phyloP scores from a whole-genome alignment of 495 filamentous ascomycete species.

The Cercophora scortea region DNA sequence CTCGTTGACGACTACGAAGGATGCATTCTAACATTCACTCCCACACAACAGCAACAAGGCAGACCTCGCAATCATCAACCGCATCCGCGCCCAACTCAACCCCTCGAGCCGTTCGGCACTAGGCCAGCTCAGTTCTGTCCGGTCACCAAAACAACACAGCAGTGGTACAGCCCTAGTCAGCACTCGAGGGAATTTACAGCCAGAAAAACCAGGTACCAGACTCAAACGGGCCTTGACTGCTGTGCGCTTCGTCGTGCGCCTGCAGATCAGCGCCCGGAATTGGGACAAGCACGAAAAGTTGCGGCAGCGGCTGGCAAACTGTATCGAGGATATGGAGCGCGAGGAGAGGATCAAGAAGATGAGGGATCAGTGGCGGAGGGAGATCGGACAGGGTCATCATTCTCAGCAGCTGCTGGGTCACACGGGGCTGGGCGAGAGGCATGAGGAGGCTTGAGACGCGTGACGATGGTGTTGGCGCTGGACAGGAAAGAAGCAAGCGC shows the following conservation, averaged over 20 bases:
- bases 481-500: slow-evolving; percentile 50
- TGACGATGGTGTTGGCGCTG: no score
- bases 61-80: slow-evolving; percentile 72
- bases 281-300: slow-evolving; percentile 33
- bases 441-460: no score
- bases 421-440: no score
- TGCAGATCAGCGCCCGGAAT: slow-evolving; percentile 30
- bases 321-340: slow-evolving; percentile 29
- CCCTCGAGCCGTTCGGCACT: slow-evolving; percentile 21
- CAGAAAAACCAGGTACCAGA: not conserved
- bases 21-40: not conserved
- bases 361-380: slow-evolving; percentile 20
- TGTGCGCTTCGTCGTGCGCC: slow-evolving; percentile 33
- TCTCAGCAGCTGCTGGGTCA: no score
- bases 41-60: slow-evolving; percentile 67
- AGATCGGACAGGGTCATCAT: not conserved
- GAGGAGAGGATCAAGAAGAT: slow-evolving; percentile 23
- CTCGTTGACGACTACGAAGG: not conserved
- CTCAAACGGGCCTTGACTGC: slow-evolving; percentile 24
- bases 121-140: slow-evolving; percentile 8
- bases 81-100: slow-evolving; percentile 50
- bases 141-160: not conserved
- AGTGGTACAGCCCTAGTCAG: not conserved
- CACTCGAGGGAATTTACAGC: not conserved
- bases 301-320: slow-evolving; percentile 27